phyloP scores from a whole-genome alignment of 176 grass and related monocot species.

The Aegilops tauschii region DNA sequence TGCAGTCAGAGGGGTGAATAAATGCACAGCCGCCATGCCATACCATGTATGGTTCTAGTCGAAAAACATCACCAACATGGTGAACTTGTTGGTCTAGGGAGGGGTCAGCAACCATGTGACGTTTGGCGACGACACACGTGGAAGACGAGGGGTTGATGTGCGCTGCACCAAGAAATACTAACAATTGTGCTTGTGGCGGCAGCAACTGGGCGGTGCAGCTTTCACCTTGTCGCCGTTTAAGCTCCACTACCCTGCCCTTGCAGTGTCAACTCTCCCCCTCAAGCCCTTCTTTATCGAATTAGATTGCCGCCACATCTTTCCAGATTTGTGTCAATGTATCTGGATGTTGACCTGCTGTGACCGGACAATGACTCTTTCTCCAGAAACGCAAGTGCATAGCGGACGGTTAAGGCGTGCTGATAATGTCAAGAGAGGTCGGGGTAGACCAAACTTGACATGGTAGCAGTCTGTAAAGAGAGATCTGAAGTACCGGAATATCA shows the following conservation, averaged over 20 bases:
- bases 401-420: too few relatives aligned
- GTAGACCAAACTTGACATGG: too few relatives aligned
- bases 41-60: not conserved
- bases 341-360: too few relatives aligned
- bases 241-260: not conserved
- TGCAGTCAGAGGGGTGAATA: not conserved
- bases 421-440: too few relatives aligned
- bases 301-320: too few relatives aligned
- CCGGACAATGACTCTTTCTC: too few relatives aligned
- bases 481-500: too few relatives aligned
- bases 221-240: not conserved
- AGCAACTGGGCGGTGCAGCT: not conserved
- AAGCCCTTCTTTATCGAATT: too few relatives aligned
- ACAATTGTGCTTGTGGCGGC: not conserved
- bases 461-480: too few relatives aligned
- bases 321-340: too few relatives aligned
- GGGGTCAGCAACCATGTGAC: not conserved
- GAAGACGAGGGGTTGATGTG: not conserved
- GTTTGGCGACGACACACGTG: not conserved
- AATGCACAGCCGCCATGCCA: not conserved
- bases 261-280: too few relatives aligned
- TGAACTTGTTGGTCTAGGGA: not conserved
- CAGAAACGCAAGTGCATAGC: too few relatives aligned
- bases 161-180: not conserved
- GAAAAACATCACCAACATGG: not conserved